Evolutionary conservation across 192 early-diverging fungal genomes (phyloP), one percentile per base, ranked within the genome.

Genomic region (Coemansia sp.): DNA sequence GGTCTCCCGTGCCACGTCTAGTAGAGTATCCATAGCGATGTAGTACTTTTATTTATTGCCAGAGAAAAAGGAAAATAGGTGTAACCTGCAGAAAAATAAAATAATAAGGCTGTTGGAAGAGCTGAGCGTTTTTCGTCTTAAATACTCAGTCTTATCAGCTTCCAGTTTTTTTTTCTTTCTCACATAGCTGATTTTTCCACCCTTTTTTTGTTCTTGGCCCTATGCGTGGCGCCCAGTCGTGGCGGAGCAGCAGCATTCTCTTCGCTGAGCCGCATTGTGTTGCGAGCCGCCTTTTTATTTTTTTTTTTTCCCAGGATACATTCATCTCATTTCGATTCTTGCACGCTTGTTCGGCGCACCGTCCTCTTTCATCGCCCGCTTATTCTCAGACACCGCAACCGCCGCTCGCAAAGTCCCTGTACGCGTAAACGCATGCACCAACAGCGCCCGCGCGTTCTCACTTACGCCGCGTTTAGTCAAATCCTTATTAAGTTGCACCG

Each of bases 361-460:
- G 32, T 2, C 28, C 11, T 56, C 8, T 39, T 41, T 28, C 22
- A 28, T 28, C 22, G 1, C 22, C 22, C 22, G 22, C 1, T 28
- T 28, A 28, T 28, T 28, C 22, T 28, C 22, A 12, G 64, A 61
- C 14, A 65, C 72, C 4, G 70, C 53, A 2, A 74, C 60, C 12
- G 75, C 81, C 0, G 81, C 76, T 3, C 74, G 70, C 70, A 76
- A 71, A 41, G 81, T 84, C 51, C 33, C 28, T 1, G 67, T 37
- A 11, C 81, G 73, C 18, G 81, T 84, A 41, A 74, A 78, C 43
- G 67, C 70, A 33, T 84, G 81, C 67, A 73, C 48, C 41, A 84
- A 64, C 65, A 68, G 61, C 1, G 81, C 70, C 8, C 77, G 70
- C 18, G 81, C 54, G 43, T 73, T 67, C 15, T 70, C 11, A 51